These are phyloP conservation scores for Sporothrix brasiliensis DNA, from an alignment of 2,329 filamentous ascomycete species.

Conservation along the genomic window DNA sequence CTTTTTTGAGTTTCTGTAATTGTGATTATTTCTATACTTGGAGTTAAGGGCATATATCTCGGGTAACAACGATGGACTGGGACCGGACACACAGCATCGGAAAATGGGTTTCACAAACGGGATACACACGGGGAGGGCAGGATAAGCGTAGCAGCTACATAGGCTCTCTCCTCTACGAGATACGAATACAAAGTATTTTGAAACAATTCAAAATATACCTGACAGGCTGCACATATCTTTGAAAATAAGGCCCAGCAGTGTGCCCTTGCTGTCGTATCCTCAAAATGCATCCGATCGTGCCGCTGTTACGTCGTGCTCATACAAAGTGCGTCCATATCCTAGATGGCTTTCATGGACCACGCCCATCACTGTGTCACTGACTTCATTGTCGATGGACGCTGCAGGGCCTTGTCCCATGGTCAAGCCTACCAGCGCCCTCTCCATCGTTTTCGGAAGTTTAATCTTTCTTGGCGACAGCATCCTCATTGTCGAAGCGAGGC, in stretches of 20 bases:
- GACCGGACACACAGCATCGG: not conserved
- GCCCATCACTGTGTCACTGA: not conserved
- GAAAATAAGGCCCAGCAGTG: too few species aligned
- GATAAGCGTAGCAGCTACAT: not conserved
- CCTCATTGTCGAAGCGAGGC: not conserved
- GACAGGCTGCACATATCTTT: too few species aligned
- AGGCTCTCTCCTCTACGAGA: conserved; percentile 12
- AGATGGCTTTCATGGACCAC: not conserved
- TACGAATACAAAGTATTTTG: not conserved
- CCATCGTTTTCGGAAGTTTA: not conserved
- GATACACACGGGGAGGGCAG: not conserved
- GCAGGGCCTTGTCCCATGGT: not conserved
- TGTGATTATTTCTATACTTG: not conserved
- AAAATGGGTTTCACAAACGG: not conserved
- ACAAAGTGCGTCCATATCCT: too few species aligned
- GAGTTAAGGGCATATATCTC: conserved; percentile 12
- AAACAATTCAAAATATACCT: too few species aligned
- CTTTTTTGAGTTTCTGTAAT: not conserved
- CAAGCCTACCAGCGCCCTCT: not conserved
- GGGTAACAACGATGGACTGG: not conserved
- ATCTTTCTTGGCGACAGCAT: not conserved
- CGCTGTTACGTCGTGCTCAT: too few species aligned
- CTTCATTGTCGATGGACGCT: not conserved
- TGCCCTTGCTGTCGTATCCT: too few species aligned
- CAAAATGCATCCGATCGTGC: too few species aligned